Percentiles rank a stretch among this genome's conserved stretches.
These are phyloP conservation scores for Saitozyma podzolica DNA, from an alignment of 768 basidiomycete species.

Conservation along the genomic window DNA sequence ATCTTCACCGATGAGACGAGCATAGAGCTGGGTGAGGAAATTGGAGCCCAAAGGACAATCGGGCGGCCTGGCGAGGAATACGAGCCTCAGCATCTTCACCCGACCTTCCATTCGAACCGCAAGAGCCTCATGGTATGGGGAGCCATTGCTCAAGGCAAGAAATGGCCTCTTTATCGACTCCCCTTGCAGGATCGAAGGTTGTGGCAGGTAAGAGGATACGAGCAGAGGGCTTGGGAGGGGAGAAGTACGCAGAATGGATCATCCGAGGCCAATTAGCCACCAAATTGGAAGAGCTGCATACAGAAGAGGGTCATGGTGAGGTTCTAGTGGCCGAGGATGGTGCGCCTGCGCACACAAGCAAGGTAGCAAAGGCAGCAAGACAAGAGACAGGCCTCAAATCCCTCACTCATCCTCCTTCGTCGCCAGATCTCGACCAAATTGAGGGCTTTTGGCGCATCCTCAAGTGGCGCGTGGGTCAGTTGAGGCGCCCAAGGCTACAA, in stretches of 20 bases:
- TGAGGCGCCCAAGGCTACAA: constrained; percentile 2
- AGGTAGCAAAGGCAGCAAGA: not conserved
- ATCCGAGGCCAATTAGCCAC: not conserved
- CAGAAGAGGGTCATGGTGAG: not conserved
- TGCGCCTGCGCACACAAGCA: not conserved
- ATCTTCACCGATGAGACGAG: not conserved
- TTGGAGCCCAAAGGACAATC: not conserved
- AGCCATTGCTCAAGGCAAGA: too few relatives aligned
- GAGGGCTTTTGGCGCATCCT: not conserved
- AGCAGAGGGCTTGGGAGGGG: not conserved
- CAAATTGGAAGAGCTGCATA: not conserved
- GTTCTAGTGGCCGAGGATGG: not conserved
- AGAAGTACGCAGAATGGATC: too few relatives aligned
- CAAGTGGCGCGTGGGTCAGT: not conserved
- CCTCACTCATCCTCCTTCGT: not conserved
- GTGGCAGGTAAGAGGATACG: not conserved
- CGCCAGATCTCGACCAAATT: not conserved
- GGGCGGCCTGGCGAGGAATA: not conserved
- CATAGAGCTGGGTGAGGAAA: not conserved
- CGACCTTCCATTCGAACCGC: not conserved
- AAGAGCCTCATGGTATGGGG: constrained; percentile 1
- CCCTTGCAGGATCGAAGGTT: not conserved
- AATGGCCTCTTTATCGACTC: not conserved
- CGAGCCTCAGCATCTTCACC: not conserved
- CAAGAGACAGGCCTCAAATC: not conserved